Percentiles rank a stretch among this genome's conserved stretches.
Evolutionary conservation across 768 basidiomycete species (phyloP).

Genomic region (Lentinula aciculospora): DNA sequence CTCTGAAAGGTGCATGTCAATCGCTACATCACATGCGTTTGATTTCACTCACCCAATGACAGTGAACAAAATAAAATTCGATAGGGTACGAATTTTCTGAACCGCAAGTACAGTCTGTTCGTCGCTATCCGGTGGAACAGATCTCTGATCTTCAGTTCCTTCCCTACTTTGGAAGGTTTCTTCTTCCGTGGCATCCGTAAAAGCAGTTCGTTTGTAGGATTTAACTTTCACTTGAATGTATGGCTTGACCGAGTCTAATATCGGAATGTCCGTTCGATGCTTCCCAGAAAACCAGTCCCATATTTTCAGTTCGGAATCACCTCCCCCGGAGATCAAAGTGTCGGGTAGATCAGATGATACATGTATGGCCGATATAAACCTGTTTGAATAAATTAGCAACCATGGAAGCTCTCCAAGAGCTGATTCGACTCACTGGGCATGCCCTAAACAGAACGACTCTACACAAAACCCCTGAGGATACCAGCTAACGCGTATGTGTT

Average conservation of each 20-base stretch:
- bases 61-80: constrained; percentile 52
- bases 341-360: constrained; percentile 43
- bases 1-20: constrained; percentile 31
- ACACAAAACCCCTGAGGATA: constrained; percentile 84
- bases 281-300: constrained; percentile 77
- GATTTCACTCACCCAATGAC: constrained; percentile 60
- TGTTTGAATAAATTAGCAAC: constrained; percentile 20
- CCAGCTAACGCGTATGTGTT: constrained; percentile 90
- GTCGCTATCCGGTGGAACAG: constrained; percentile 6
- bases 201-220: constrained; percentile 21
- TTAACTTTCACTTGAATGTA: constrained; percentile 36
- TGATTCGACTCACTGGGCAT: constrained; percentile 54
- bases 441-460: constrained; percentile 84
- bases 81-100: constrained; percentile 45
- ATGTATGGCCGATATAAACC: constrained; percentile 81
- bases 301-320: constrained; percentile 68
- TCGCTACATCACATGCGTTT: not conserved
- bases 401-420: not conserved
- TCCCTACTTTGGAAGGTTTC: constrained; percentile 11
- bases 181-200: constrained; percentile 13
- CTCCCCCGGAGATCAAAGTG: constrained; percentile 80
- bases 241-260: constrained; percentile 42
- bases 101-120: constrained; percentile 44
- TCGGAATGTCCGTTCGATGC: constrained; percentile 42
- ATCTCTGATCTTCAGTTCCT: constrained; percentile 3